phyloP scores from a whole-genome alignment of 306 rosid species.

The Lathyrus aphaca region DNA sequence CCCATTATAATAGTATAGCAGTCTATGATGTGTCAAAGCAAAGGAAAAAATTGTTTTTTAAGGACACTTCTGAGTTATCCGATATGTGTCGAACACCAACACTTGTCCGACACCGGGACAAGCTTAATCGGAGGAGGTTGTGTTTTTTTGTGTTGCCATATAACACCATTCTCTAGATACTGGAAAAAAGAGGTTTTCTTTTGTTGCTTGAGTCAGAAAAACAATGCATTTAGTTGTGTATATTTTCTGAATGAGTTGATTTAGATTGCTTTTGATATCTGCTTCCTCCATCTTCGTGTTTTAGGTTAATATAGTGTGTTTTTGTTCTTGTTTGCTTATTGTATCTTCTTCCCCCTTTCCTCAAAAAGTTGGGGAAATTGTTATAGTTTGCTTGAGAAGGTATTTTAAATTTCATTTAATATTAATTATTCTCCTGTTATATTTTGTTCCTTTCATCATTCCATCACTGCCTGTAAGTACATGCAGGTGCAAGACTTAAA shows the following conservation, averaged over 20 bases:
- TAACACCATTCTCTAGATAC: conserved; percentile 14
- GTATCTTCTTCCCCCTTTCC: conserved; percentile 8
- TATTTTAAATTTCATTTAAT: conserved; percentile 12
- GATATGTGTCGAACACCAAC: too few species aligned
- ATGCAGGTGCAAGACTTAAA: conserved; percentile 1
- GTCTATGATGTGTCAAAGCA: too few species aligned
- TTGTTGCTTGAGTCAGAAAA: conserved; percentile 14
- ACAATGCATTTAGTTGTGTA: conserved; percentile 4
- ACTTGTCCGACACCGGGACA: too few species aligned
- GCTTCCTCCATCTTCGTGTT: background rate
- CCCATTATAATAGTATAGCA: too few species aligned
- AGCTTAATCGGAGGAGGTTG: too few species aligned
- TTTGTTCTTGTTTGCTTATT: conserved; percentile 2
- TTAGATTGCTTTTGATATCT: conserved; percentile 14
- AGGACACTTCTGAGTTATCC: too few species aligned
- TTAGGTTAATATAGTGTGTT: conserved; percentile 27
- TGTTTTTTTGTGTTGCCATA: background rate
- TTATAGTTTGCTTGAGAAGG: conserved; percentile 33
- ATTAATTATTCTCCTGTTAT: background rate
- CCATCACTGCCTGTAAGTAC: background rate
- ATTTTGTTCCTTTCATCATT: conserved; percentile 26
- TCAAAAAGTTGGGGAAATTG: background rate
- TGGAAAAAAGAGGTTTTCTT: conserved; percentile 11
- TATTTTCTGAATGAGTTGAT: conserved; percentile 15
- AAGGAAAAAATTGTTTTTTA: too few species aligned